Conservation (phyloP, 176 grass and related monocot species). For the Aechmea fasciata region DNA sequence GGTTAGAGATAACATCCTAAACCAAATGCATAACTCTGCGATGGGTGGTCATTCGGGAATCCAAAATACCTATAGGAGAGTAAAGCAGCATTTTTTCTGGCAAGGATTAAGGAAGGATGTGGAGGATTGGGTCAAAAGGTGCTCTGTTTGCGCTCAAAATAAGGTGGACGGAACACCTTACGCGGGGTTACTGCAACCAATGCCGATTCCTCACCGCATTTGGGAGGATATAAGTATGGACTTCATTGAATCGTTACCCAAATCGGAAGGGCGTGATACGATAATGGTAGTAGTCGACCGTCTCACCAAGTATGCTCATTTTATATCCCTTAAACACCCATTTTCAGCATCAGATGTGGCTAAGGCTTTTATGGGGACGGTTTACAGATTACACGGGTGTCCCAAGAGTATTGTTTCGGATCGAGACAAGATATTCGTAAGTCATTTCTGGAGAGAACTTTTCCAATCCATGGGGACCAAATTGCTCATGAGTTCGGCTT, state of each 20-base stretch:
- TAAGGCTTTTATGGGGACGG: neutral
- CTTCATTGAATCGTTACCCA: neutral
- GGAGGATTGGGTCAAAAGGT: no score
- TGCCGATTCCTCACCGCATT: no score
- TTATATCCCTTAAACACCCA: neutral
- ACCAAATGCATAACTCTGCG: neutral
- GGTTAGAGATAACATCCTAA: neutral
- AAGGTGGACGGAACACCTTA: no score
- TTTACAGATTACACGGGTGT: neutral
- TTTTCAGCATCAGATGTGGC: neutral
- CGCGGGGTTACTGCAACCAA: neutral
- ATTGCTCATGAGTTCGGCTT: neutral
- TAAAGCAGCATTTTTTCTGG: no score
- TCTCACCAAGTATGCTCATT: constrained; percentile 10
- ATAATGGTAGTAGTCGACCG: constrained; percentile 4
- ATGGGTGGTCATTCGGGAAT: neutral
- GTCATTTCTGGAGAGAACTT: neutral
- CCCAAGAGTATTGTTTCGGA: neutral
- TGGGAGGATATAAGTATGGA: neutral
- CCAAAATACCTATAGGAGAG: no score
- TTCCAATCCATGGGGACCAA: neutral
- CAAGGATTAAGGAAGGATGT: no score
- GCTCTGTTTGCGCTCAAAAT: no score
- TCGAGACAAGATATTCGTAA: no score
- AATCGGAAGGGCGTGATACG: neutral